These are phyloP conservation scores for Megacollybia platyphylla DNA, from an alignment of 1,284 basidiomycete genomes.

Conservation along the genomic window DNA sequence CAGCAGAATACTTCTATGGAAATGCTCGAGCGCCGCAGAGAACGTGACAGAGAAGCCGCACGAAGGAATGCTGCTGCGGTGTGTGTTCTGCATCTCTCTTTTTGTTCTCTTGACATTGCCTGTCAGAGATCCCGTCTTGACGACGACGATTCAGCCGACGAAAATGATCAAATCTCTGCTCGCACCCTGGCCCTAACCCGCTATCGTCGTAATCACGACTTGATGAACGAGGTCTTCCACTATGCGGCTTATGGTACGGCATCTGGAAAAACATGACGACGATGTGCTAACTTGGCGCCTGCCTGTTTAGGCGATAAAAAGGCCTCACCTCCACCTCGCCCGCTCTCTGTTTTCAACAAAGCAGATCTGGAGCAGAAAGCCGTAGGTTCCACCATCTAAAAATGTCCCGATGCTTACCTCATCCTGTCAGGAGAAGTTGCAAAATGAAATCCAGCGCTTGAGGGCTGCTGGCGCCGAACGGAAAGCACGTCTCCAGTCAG, in stretches of 20 bases:
- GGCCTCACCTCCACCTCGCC: not conserved
- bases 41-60: slow-evolving; percentile 17
- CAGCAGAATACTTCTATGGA: slow-evolving; percentile 64
- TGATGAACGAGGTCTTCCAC: slow-evolving; percentile 66
- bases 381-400: not conserved
- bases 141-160: slow-evolving; percentile 66
- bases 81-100: slow-evolving; percentile 7
- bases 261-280: not conserved
- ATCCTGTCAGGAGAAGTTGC: no score
- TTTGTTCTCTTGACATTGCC: slow-evolving; percentile 1
- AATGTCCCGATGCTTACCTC: no score
- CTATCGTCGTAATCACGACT: slow-evolving; percentile 68
- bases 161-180: slow-evolving; percentile 57
- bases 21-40: slow-evolving; percentile 39
- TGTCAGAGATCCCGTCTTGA: slow-evolving; percentile 17
- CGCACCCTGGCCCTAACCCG: slow-evolving; percentile 57
- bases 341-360: not conserved
- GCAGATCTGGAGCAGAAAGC: not conserved
- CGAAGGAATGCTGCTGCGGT: slow-evolving; percentile 11
- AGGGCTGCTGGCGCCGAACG: no score
- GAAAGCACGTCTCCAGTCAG: no score
- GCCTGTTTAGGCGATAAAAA: not conserved
- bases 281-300: not conserved
- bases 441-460: no score
- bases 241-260: slow-evolving; percentile 1